Base-by-base conservation (phyloP, 2,329 filamentous ascomycete genomes). In the Cercospora janseana region DNA sequence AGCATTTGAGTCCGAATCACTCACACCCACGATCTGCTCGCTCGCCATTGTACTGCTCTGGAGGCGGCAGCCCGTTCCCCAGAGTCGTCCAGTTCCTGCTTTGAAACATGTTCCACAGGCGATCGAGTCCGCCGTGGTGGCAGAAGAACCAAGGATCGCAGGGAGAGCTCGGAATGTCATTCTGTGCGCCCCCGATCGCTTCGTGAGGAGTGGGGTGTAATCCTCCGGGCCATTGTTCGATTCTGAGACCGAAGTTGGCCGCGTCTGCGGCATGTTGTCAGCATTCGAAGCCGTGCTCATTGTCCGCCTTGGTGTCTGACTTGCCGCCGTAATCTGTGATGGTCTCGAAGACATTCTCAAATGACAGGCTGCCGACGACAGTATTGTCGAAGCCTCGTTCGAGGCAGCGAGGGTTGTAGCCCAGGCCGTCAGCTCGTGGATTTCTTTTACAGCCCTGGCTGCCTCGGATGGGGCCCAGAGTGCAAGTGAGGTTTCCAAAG, bases 401-500 rank as follows among this genome's bases (percentile, higher is more conserved):
- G 3, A 72, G 57, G 37, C 70, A 73, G 40, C 70, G 68, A 12
- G 58, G 59, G 13, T 64, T 64, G 49, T 61, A 62, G 3, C 58
- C 61, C 5, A 64, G 37, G 9, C 68, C 68, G 44, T 71, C 56
- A n/a, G 46, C 21, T 21, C 47, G 46, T 18, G 70, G 61, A 29
- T 70, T 67, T 10, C 32, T 26, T 8, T 23, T 43, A 48, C 55
- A 58, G 10, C 34, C 28, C 0, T 60, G 53, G 0, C 56, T 52
- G 2, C 63, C 59, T 48, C 65, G 57, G 13, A 79, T 71, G 1
- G 79, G 79, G 0, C 79, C 79, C 0, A 76, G 68, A 48, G 72
- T 72, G 16, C 74, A 68, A 1, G 55, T 58, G 60, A 67, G 66
- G 52, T 79, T 70, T 54, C 70, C 72, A 63, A 79, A 78, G 0